A percentile compares a stretch with the other conserved stretches of the same genome.
phyloP scores from a whole-genome alignment of 352 stramenopile genomes.

The Globisporangium emineosum region DNA sequence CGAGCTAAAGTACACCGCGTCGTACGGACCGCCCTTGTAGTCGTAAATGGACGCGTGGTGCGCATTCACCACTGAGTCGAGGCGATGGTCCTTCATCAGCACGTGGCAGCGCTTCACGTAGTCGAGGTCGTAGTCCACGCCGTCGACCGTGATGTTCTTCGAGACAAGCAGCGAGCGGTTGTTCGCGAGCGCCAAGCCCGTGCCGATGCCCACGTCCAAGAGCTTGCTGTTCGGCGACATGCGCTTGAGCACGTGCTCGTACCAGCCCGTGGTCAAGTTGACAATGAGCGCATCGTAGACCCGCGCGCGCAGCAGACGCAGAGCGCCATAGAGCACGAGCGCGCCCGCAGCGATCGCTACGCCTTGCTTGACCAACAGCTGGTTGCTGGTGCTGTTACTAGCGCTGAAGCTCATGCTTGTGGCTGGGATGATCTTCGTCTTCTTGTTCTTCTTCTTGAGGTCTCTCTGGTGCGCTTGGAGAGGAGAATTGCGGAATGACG shows the following conservation, averaged over 20 bases:
- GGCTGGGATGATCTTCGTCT: background rate
- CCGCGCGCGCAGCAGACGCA: conserved; percentile 60
- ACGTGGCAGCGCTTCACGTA: conserved; percentile 77
- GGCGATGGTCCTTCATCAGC: conserved; percentile 36
- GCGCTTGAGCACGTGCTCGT: conserved; percentile 70
- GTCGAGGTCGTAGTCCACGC: conserved; percentile 88
- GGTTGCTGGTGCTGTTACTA: background rate
- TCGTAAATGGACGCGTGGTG: conserved; percentile 85
- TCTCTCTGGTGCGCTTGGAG: background rate
- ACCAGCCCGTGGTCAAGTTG: conserved; percentile 88
- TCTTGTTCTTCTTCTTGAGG: background rate
- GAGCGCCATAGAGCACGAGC: conserved; percentile 40
- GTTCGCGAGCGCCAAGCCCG: conserved; percentile 60
- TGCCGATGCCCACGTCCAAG: conserved; percentile 91
- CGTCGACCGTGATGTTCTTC: conserved; percentile 78
- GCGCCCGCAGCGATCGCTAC: conserved; percentile 20
- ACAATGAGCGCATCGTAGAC: conserved; percentile 90
- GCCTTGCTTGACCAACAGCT: conserved; percentile 17
- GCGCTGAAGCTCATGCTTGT: conserved; percentile 7
- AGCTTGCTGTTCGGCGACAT: conserved; percentile 54
- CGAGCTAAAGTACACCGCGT: conserved; percentile 91
- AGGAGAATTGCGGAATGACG: background rate
- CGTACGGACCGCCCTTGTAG: conserved; percentile 59
- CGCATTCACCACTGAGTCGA: conserved; percentile 53
- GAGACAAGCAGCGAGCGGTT: conserved; percentile 56